A percentile compares a stretch with the other conserved stretches of the same genome.
Conservation (phyloP, 306 rosid genomes). For the Hippophae tibetana region DNA sequence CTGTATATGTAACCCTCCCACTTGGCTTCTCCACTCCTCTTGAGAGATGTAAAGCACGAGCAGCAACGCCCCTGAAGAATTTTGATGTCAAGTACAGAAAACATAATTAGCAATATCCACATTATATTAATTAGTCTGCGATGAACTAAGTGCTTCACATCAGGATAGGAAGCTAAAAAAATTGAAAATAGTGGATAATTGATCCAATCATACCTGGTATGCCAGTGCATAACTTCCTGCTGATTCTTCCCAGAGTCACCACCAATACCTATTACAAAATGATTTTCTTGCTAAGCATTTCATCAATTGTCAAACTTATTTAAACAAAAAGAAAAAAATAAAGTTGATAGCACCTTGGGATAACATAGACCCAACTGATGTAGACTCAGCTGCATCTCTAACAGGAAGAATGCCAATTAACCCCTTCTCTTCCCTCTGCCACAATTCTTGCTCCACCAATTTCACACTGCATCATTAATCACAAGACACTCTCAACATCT, state of each 20-base stretch:
- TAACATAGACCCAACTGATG: slow-evolving; percentile 36
- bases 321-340: neutral
- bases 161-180: neutral
- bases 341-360: slow-evolving; percentile 49
- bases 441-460: slow-evolving; percentile 95
- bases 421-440: slow-evolving; percentile 99
- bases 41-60: slow-evolving; percentile 87
- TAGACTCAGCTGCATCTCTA: slow-evolving; percentile 71
- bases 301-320: neutral
- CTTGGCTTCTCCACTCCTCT: slow-evolving; percentile 99
- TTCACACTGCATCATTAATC: slow-evolving; percentile 50
- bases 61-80: slow-evolving; percentile 83
- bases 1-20: slow-evolving; percentile 91
- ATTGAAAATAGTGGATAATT: neutral
- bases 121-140: neutral
- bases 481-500: no score
- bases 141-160: neutral
- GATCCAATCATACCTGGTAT: slow-evolving; percentile 47
- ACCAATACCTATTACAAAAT: slow-evolving; percentile 31
- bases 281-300: neutral
- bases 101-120: slow-evolving; percentile 4
- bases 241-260: slow-evolving; percentile 55
- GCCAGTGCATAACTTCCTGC: slow-evolving; percentile 86
- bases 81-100: slow-evolving; percentile 3
- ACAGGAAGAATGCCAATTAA: slow-evolving; percentile 88